Percentiles rank a stretch among this genome's conserved stretches.
These are phyloP conservation scores for Mycena indigotica DNA, from an alignment of 768 basidiomycete genomes.

Conservation along the genomic window DNA sequence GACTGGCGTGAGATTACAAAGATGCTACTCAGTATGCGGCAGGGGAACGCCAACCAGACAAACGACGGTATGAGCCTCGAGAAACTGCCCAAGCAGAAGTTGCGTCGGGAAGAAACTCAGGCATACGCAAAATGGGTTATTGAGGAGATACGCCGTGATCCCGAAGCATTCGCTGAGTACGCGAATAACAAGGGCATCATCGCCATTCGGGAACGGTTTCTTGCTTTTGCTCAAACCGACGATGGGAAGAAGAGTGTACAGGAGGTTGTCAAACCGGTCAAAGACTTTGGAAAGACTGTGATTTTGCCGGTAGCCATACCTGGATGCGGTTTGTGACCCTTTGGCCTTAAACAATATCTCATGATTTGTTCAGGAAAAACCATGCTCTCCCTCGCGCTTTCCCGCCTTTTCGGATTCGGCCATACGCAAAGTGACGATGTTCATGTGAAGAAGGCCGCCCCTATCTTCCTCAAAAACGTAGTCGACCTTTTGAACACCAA, in stretches of 20 bases:
- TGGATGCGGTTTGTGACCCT: constrained; percentile 83
- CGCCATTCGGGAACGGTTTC: constrained; percentile 73
- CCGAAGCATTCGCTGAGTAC: constrained; percentile 61
- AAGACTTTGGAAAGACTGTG: constrained; percentile 66
- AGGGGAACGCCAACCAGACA: constrained; percentile 21
- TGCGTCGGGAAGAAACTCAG: constrained; percentile 76
- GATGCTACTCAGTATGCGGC: constrained; percentile 51
- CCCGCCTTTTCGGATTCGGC: constrained; percentile 78
- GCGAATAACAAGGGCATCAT: constrained; percentile 83
- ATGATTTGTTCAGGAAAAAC: constrained; percentile 78
- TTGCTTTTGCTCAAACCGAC: constrained; percentile 56
- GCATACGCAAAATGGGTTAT: constrained; percentile 87
- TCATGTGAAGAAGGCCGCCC: constrained; percentile 68
- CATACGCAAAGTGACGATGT: constrained; percentile 97
- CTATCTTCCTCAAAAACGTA: constrained; percentile 75
- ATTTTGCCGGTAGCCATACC: constrained; percentile 92
- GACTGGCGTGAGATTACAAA: constrained; percentile 97
- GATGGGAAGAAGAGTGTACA: constrained; percentile 39
- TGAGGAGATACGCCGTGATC: constrained; percentile 67
- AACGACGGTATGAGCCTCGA: constrained; percentile 28
- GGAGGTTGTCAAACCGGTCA: constrained; percentile 34
- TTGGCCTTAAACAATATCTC: background rate
- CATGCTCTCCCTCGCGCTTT: constrained; percentile 74
- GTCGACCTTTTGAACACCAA: constrained; percentile 55
- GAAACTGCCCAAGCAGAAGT: constrained; percentile 62